Conservation (phyloP, 805 yeast species). For the Ogataea neopini region DNA sequence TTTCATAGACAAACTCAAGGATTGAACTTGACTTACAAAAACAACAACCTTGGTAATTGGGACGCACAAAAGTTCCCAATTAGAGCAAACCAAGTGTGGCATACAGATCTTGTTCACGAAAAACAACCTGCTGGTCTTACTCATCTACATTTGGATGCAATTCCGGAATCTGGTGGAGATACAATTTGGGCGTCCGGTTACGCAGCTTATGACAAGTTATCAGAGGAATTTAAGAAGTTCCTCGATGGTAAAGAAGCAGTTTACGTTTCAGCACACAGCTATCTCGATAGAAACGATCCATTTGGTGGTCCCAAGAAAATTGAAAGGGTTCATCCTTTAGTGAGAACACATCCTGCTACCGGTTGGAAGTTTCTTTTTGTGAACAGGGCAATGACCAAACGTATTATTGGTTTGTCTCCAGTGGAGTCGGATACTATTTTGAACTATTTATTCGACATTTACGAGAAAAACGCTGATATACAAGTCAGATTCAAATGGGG, state of each 20-base stretch:
- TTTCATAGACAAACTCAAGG: slow-evolving; percentile 30
- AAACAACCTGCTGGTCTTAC: slow-evolving; percentile 53
- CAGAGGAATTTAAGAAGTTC: slow-evolving; percentile 48
- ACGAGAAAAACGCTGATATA: slow-evolving; percentile 51
- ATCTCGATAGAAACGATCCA: slow-evolving; percentile 41
- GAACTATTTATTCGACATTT: slow-evolving; percentile 43
- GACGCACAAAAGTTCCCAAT: slow-evolving; percentile 15
- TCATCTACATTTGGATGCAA: slow-evolving; percentile 48
- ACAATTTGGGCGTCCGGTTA: slow-evolving; percentile 54
- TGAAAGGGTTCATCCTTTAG: slow-evolving; percentile 57
- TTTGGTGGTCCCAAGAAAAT: slow-evolving; percentile 45
- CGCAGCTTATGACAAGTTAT: slow-evolving; percentile 54
- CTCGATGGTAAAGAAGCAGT: slow-evolving; percentile 52
- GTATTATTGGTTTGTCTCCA: slow-evolving; percentile 52
- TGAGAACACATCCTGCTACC: slow-evolving; percentile 66
- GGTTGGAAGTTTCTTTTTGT: slow-evolving; percentile 59
- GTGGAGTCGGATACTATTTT: slow-evolving; percentile 50
- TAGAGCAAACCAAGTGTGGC: slow-evolving; percentile 41
- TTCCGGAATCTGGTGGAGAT: slow-evolving; percentile 53
- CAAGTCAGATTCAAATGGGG: slow-evolving; percentile 55
- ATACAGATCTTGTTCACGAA: slow-evolving; percentile 54
- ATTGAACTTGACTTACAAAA: slow-evolving; percentile 18
- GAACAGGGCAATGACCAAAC: slow-evolving; percentile 48
- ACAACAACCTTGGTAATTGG: slow-evolving; percentile 21
- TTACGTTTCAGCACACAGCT: slow-evolving; percentile 40